phyloP scores from a whole-genome alignment of 2,329 filamentous ascomycete species.

The Scleromitrula shiraiana region DNA sequence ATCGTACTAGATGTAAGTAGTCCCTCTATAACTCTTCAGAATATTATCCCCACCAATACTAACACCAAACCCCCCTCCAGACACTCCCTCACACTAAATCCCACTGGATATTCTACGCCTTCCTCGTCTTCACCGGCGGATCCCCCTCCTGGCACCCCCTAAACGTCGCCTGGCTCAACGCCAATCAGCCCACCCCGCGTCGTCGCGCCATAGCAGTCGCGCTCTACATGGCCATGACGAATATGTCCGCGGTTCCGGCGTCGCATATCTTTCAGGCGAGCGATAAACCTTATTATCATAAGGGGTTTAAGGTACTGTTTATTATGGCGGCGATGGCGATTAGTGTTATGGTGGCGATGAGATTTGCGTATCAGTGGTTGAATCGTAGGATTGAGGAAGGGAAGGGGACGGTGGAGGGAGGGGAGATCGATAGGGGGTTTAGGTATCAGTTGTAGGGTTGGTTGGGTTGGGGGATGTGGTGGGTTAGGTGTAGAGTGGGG shows the following conservation, averaged over 20 bases:
- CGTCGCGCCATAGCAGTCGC: constrained; percentile 4
- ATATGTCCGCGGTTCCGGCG: constrained; percentile 1
- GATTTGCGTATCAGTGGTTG: constrained; percentile 6
- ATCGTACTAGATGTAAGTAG: constrained; percentile 7
- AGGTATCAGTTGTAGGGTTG: constrained; percentile 3
- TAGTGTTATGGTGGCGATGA: constrained; percentile 2
- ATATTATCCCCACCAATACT: background rate
- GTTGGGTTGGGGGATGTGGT: background rate
- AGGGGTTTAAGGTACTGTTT: constrained; percentile 5
- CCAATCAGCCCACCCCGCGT: constrained; percentile 3
- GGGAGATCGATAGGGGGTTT: constrained; percentile 7
- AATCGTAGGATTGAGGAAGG: constrained; percentile 4
- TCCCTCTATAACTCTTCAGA: background rate
- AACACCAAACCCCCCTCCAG: background rate
- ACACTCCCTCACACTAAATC: constrained; percentile 5
- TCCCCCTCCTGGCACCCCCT: constrained; percentile 7
- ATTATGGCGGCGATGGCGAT: constrained; percentile 7
- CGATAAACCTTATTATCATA: constrained; percentile 9
- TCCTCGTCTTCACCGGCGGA: constrained; percentile 5
- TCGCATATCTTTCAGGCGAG: constrained; percentile 5
- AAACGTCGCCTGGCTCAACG: constrained; percentile 8
- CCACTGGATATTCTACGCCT: constrained; percentile 7
- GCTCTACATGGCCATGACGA: constrained; percentile 7
- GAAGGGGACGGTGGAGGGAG: constrained; percentile 4
- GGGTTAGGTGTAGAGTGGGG: background rate